Base-by-base conservation (phyloP, 148 eudicot species). In the Chenopodium album region DNA sequence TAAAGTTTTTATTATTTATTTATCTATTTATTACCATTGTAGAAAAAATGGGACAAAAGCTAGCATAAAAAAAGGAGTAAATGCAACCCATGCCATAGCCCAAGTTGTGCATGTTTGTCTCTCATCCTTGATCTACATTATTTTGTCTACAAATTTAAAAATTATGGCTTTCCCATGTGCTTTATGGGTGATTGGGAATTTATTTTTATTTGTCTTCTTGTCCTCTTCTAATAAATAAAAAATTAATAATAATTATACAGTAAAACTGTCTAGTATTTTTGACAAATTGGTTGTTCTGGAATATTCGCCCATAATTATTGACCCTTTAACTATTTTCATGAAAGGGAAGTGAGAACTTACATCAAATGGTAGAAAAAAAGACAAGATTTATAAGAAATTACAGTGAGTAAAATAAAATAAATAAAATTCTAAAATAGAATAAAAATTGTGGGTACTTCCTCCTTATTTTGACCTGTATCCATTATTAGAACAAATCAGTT, bases 281-380 rank as follows among this genome's bases (percentile, higher is more conserved):
- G 64, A 60, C 64, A 31, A 50, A 65, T 22, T 52, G 11, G 59
- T 31, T 26, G 1, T 26, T 37, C 29, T 9, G 62, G 22, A 22
- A 23, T 74, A 69, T 82, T 22, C 31, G 75, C 82, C 52, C 50
- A 48, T 82, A 78, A 83, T 78, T 19, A 78, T 78, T 83, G 82
- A 73, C 81, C 75, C 31, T 11, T 10, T 22, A 32, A 46, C 11
- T 62, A 72, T 14, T 76, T 77, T 66, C 69, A 47, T 71, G 85
- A 82, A 69, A 74, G 64, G 69, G 78, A 75, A 73, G 47, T 81
- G 69, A 19, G 78, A 74, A 63, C 72, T 46, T 75, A 44, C 71
- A 60, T 56, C 63, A 74, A 64, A 65, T 46, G 50, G 48, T 62
- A 41, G 60, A 11, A 13, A 41, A 70, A 29, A 41, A 41, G 44